phyloP scores from a whole-genome alignment of 164 flowering plant genomes.

The Chimonanthus praecox region DNA sequence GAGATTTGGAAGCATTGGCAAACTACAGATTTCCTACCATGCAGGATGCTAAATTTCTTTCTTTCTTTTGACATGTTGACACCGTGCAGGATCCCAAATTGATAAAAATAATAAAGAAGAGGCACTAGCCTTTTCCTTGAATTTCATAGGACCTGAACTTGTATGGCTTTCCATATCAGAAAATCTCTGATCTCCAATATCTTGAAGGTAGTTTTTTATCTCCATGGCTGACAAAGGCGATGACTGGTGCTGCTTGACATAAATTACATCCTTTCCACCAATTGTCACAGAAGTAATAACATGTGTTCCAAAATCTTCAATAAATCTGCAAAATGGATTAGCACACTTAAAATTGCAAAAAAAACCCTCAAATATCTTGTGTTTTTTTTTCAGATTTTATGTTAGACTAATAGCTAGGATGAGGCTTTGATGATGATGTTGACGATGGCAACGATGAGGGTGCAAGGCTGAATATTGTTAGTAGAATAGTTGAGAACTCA shows the following conservation, averaged over 20 bases:
- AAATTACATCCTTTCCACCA: slow-evolving; percentile 84
- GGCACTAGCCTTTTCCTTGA: slow-evolving; percentile 71
- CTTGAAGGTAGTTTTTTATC: slow-evolving; percentile 65
- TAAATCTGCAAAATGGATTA: slow-evolving; percentile 48
- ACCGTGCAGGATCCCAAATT: no score
- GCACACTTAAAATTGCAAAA: neutral
- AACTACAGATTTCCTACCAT: no score
- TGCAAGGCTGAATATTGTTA: no score
- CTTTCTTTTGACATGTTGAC: no score
- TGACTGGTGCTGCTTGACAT: slow-evolving; percentile 62
- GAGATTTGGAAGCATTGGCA: no score
- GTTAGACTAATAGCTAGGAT: neutral
- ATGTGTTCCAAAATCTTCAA: slow-evolving; percentile 86
- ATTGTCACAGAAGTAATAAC: slow-evolving; percentile 68
- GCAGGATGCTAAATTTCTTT: no score
- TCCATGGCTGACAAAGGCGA: slow-evolving; percentile 62
- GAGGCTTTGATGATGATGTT: no score
- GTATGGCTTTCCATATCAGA: slow-evolving; percentile 36
- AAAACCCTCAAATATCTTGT: neutral
- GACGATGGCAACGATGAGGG: no score
- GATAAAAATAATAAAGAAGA: slow-evolving; percentile 3
- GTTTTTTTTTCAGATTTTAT: no score
- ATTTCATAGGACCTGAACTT: slow-evolving; percentile 49
- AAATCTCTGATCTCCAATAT: slow-evolving; percentile 71
- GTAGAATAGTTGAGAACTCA: neutral